Evolutionary conservation across 345 rosid species (phyloP).

Genomic region (Viola odorata): DNA sequence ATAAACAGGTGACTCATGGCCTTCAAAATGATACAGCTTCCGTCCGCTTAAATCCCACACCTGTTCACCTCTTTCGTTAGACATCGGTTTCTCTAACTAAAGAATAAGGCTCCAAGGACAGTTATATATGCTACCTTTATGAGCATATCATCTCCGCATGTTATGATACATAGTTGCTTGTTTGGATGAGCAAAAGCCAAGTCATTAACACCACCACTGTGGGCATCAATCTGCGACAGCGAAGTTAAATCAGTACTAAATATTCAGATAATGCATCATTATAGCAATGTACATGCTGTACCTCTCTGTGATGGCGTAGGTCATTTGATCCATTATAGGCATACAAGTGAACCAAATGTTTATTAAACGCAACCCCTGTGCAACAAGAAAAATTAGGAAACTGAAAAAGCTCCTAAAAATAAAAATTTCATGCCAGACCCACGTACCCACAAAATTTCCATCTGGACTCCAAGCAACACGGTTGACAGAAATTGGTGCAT

Average conservation of each 20-base stretch:
- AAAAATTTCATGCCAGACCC: neutral
- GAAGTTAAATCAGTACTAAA: slow-evolving; percentile 18
- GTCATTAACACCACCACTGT: slow-evolving; percentile 80
- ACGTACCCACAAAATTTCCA: slow-evolving; percentile 42
- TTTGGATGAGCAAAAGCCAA: slow-evolving; percentile 80
- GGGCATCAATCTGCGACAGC: slow-evolving; percentile 69
- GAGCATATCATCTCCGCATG: slow-evolving; percentile 88
- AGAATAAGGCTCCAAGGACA: slow-evolving; percentile 6
- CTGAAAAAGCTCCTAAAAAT: slow-evolving; percentile 12
- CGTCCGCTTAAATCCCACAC: slow-evolving; percentile 73
- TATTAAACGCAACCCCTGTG: slow-evolving; percentile 68
- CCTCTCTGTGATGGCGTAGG: slow-evolving; percentile 59
- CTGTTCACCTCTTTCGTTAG: slow-evolving; percentile 43
- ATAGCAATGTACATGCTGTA: slow-evolving; percentile 12
- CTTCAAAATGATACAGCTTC: slow-evolving; percentile 65
- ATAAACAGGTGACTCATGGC: slow-evolving; percentile 84
- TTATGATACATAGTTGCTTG: slow-evolving; percentile 70
- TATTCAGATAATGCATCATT: slow-evolving; percentile 4
- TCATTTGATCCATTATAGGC: slow-evolving; percentile 47
- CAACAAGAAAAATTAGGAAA: slow-evolving; percentile 28
- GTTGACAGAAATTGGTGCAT: slow-evolving; percentile 21
- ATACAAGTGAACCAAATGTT: slow-evolving; percentile 67
- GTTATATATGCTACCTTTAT: slow-evolving; percentile 53
- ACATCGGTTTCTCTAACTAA: slow-evolving; percentile 6
- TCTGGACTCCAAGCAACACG: slow-evolving; percentile 33